A percentile compares a stretch with the other conserved stretches of the same genome.
Conservation (phyloP, 164 flowering plant genomes). For the Kingdonia uniflora region DNA sequence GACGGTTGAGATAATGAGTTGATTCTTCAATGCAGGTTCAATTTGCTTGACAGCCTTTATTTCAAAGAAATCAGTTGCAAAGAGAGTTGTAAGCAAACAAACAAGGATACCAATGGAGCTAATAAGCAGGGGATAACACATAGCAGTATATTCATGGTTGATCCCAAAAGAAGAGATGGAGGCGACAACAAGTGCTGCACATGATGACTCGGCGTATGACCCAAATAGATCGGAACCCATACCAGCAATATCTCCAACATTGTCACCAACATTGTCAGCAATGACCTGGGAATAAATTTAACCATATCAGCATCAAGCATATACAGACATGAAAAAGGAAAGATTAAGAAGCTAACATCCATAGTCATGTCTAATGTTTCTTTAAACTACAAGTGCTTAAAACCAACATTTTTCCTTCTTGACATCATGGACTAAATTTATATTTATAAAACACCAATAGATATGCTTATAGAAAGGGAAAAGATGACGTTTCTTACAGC, state of each 20-base stretch:
- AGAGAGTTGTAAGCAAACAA: conserved; percentile 21
- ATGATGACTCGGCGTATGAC: conserved; percentile 25
- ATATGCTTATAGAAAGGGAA: not conserved
- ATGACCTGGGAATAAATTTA: conserved; percentile 14
- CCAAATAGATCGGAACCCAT: conserved; percentile 28
- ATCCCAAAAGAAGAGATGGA: conserved; percentile 26
- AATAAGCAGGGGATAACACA: conserved; percentile 21
- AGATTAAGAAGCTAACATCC: too few relatives aligned
- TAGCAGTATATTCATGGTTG: conserved; percentile 22
- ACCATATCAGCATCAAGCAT: not conserved
- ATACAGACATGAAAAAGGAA: too few relatives aligned
- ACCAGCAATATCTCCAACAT: conserved; percentile 17
- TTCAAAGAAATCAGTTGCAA: conserved; percentile 29
- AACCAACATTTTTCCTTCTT: too few relatives aligned
- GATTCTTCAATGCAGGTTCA: conserved; percentile 24
- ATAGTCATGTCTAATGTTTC: too few relatives aligned
- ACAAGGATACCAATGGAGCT: conserved; percentile 23
- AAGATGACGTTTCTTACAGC: conserved; percentile 30
- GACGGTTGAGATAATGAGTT: conserved; percentile 20
- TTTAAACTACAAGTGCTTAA: not conserved
- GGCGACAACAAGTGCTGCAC: conserved; percentile 29
- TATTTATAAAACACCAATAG: not conserved
- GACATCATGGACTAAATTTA: not conserved
- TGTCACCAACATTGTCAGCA: conserved; percentile 26
- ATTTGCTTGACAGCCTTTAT: conserved; percentile 23